phyloP scores from a whole-genome alignment of 2,329 filamentous ascomycete species.

The Penicillium sp. region DNA sequence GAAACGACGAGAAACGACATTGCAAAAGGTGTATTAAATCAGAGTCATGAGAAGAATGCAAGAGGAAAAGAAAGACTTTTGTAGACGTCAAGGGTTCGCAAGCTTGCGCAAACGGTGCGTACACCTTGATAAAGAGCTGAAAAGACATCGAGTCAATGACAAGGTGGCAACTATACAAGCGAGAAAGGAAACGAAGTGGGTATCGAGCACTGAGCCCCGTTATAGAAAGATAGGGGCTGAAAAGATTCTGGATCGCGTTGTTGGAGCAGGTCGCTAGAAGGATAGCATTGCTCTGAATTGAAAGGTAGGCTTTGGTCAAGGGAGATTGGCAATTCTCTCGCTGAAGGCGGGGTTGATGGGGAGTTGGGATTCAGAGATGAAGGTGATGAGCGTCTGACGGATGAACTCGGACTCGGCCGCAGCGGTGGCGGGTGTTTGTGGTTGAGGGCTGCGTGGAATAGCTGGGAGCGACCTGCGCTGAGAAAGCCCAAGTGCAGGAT shows the following conservation, averaged over 20 bases:
- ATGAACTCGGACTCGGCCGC: neutral
- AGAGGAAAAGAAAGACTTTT: slow-evolving; percentile 17
- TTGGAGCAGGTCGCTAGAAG: slow-evolving; percentile 3
- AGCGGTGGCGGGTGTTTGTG: neutral
- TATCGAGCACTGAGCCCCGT: slow-evolving; percentile 29
- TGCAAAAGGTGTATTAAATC: slow-evolving; percentile 16
- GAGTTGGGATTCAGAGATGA: slow-evolving; percentile 21
- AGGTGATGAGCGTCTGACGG: slow-evolving; percentile 1
- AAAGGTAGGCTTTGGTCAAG: slow-evolving; percentile 2
- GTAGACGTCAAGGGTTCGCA: slow-evolving; percentile 30
- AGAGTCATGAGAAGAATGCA: slow-evolving; percentile 16
- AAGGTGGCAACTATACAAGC: slow-evolving; percentile 27
- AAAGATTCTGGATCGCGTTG: slow-evolving; percentile 19
- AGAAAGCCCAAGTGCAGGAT: slow-evolving; percentile 7
- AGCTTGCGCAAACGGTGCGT: slow-evolving; percentile 21
- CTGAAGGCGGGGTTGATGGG: slow-evolving; percentile 34
- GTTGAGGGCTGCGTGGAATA: slow-evolving; percentile 4
- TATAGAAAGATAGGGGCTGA: slow-evolving; percentile 12
- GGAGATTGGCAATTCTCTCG: slow-evolving; percentile 9
- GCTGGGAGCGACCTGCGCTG: slow-evolving; percentile 12
- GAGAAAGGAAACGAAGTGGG: slow-evolving; percentile 32
- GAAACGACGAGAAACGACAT: slow-evolving; percentile 3
- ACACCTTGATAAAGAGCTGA: slow-evolving; percentile 21
- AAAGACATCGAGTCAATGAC: slow-evolving; percentile 22
- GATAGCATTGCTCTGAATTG: slow-evolving; percentile 4